A percentile compares a stretch with the other conserved stretches of the same genome.
Evolutionary conservation across 1,139 yeast species (phyloP).

Genomic region (Blastobotrys elegans): DNA sequence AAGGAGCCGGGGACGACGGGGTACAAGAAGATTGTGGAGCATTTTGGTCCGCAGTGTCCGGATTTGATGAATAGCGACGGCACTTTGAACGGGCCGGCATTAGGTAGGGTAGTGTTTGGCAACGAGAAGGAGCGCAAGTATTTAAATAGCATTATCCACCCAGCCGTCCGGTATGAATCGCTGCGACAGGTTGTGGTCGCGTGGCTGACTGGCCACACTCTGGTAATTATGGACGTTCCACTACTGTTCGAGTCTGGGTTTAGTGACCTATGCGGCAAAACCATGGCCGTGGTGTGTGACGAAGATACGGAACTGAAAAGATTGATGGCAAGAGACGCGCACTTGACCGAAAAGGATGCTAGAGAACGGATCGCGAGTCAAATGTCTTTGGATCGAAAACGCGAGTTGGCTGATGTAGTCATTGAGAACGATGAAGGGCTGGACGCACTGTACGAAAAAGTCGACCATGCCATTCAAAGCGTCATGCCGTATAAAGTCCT

Average conservation of each 20-base stretch:
- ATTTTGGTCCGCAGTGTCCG: slow-evolving; percentile 54
- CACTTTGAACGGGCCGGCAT: slow-evolving; percentile 52
- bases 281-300: slow-evolving; percentile 64
- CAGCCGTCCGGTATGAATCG: slow-evolving; percentile 75
- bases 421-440: slow-evolving; percentile 58
- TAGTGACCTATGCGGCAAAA: slow-evolving; percentile 64
- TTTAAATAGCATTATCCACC: slow-evolving; percentile 80
- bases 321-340: slow-evolving; percentile 60
- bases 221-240: slow-evolving; percentile 86
- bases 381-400: slow-evolving; percentile 59
- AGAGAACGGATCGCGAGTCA: slow-evolving; percentile 69
- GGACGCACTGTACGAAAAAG: slow-evolving; percentile 43
- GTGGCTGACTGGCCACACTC: slow-evolving; percentile 47
- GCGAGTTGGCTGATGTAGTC: slow-evolving; percentile 57
- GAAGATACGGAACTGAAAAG: slow-evolving; percentile 57
- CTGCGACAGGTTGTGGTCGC: slow-evolving; percentile 50
- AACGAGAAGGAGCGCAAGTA: slow-evolving; percentile 46
- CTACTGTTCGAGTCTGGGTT: slow-evolving; percentile 76
- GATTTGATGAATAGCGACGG: slow-evolving; percentile 52
- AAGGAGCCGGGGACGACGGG: slow-evolving; percentile 77
- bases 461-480: slow-evolving; percentile 44
- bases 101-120: slow-evolving; percentile 78
- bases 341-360: slow-evolving; percentile 63
- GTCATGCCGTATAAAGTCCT: slow-evolving; percentile 44
- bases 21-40: slow-evolving; percentile 55